Base-by-base conservation (phyloP, 495 filamentous ascomycete genomes). In the Xylaria grammica region DNA sequence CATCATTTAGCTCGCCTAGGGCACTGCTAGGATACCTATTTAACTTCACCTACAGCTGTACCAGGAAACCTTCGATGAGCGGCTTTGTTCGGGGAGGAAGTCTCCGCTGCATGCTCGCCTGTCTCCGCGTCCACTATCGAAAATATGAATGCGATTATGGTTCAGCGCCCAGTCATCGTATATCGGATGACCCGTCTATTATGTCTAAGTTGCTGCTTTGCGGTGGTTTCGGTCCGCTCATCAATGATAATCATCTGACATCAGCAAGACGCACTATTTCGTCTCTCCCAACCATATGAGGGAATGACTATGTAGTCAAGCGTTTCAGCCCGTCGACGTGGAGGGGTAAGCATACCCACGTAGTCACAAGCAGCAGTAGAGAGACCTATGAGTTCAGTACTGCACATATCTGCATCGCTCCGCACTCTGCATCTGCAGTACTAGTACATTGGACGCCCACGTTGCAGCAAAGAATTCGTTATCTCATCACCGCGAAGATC, bases 211-310 rank as follows among this genome's bases (percentile, higher is more conserved):
- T 42, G 13, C 22, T 58, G 26, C n/a, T 30, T 32, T 8, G 20
- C 19, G 20, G 19, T 19, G 42, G 40, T n/a, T 32, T 34, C 44
- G 6, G 40, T 32, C 15, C n/a, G 32, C 6, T 5, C 10, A 29
- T 27, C 45, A 50, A 26, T 57, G 52, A 57, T 32, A 57, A 19
- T 38, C 10, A 17, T 63, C 60, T 55, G 62, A 58, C 62, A 64
- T 64, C 62, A 64, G 62, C 62, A 27, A 9, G n/a, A 55, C 42
- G 56, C 26, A 15, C 36, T 1, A 15, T 36, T 44, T 59, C 27
- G 44, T 42, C 44, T 48, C 19, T 34, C 29, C 11, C 19, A 48
- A 15, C 11, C 29, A 10, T 24, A 59, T 48, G 42, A 46, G 56
- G 19, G 56, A 46, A 59, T 48, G 56, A n/a, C 27, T 34, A 48